These are phyloP conservation scores for Wallacemonas sp. DNA, from an alignment of 208 protist species.

Conservation along the genomic window DNA sequence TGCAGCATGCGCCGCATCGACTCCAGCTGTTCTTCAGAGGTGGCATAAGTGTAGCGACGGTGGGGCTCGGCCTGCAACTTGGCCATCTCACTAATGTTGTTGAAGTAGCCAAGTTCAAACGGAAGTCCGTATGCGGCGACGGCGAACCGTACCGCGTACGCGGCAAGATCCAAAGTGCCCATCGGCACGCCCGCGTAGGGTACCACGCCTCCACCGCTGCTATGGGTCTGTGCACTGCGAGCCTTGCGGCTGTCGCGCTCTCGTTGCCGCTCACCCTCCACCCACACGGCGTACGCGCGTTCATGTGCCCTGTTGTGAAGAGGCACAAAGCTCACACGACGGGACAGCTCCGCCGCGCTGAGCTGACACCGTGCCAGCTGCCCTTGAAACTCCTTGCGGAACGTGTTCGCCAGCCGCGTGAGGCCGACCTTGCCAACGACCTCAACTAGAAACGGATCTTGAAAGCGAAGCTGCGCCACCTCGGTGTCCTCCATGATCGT, in stretches of 20 bases:
- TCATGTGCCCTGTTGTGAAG: not conserved
- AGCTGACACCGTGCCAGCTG: constrained; percentile 26
- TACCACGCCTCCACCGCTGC: too few relatives aligned
- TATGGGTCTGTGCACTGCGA: too few relatives aligned
- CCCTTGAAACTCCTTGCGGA: constrained; percentile 30
- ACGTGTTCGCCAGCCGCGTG: constrained; percentile 14
- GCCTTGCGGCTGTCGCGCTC: not conserved
- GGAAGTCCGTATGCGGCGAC: constrained; percentile 67
- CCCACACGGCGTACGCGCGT: not conserved
- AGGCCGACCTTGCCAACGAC: constrained; percentile 36
- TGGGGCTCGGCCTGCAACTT: constrained; percentile 58
- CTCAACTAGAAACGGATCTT: constrained; percentile 60
- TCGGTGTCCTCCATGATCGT: constrained; percentile 57
- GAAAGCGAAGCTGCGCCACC: constrained; percentile 52
- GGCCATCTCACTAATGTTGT: constrained; percentile 29
- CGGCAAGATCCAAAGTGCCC: constrained; percentile 28
- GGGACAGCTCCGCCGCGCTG: constrained; percentile 3
- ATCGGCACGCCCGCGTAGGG: constrained; percentile 1
- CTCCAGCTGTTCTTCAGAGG: constrained; percentile 62
- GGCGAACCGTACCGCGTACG: constrained; percentile 68
- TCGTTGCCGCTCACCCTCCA: not conserved
- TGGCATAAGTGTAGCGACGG: constrained; percentile 61
- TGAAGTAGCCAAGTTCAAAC: constrained; percentile 80
- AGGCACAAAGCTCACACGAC: not conserved
- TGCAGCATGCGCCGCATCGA: constrained; percentile 79